These are phyloP conservation scores for Diaporthe longicolla DNA, from an alignment of 2,329 filamentous ascomycete genomes.

Conservation along the genomic window DNA sequence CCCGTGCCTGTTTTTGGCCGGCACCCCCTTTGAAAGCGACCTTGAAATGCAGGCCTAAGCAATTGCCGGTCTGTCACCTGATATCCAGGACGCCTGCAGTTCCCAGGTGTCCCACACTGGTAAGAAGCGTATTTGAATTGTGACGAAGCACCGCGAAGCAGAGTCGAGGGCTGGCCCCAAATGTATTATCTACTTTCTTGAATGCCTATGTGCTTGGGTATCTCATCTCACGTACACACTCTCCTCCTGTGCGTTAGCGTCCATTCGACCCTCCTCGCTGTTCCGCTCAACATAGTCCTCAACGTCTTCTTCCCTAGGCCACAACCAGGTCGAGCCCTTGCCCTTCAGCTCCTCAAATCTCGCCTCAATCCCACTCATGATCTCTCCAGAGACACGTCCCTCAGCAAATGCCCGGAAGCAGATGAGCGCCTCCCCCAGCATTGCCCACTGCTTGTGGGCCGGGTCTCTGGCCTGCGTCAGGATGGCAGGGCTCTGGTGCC, in stretches of 20 bases:
- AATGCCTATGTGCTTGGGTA: background rate
- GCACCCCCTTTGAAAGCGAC: background rate
- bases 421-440: constrained; percentile 48
- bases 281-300: constrained; percentile 49
- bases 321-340: constrained; percentile 49
- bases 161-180: background rate
- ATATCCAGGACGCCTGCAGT: background rate
- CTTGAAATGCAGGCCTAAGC: background rate
- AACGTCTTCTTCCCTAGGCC: constrained; percentile 57
- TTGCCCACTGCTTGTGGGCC: constrained; percentile 53
- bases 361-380: constrained; percentile 51
- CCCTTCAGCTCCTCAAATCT: constrained; percentile 48
- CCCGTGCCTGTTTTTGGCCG: background rate
- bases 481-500: constrained; percentile 52
- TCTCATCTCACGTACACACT: background rate
- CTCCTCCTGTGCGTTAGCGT: background rate
- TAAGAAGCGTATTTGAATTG: too few relatives aligned
- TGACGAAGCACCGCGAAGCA: background rate
- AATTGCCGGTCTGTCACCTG: background rate
- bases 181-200: background rate
- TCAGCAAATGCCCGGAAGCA: constrained; percentile 64
- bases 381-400: constrained; percentile 54
- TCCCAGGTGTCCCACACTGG: background rate
- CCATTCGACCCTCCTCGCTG: background rate
- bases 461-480: constrained; percentile 54